Percentiles rank a stretch among this genome's conserved stretches.
Evolutionary conservation across 176 grass and related monocot genomes (phyloP).

Genomic region (Eragrostis curvula): DNA sequence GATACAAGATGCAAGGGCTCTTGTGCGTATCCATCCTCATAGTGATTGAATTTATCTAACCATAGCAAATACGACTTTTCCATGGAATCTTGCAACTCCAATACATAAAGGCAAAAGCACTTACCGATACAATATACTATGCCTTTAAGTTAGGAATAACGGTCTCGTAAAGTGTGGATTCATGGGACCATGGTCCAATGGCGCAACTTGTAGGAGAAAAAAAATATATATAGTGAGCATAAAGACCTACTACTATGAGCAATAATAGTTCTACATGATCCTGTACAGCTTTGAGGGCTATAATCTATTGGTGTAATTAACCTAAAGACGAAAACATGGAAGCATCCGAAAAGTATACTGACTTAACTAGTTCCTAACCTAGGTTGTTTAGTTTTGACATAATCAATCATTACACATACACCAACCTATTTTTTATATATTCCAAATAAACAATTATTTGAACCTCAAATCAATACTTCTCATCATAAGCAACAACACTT

Average conservation of each 20-base stretch:
- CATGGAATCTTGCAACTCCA: background rate
- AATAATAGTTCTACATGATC: background rate
- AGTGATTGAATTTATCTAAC: background rate
- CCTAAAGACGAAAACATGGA: background rate
- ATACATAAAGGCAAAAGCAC: slow-evolving; percentile 27
- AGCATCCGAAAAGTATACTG: background rate
- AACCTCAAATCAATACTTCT: background rate
- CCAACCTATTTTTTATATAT: background rate
- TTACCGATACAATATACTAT: background rate
- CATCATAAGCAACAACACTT: background rate
- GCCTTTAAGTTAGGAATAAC: background rate
- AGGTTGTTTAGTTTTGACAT: background rate
- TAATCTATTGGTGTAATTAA: background rate
- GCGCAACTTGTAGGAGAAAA: background rate
- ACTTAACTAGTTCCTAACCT: background rate
- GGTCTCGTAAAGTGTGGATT: background rate
- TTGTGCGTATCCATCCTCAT: background rate
- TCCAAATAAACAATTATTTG: background rate
- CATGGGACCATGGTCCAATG: background rate
- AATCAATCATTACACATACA: background rate
- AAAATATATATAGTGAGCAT: background rate
- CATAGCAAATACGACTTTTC: background rate
- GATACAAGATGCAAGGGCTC: too few species aligned
- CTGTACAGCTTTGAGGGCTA: background rate
- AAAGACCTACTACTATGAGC: background rate